Evolutionary conservation across 2,329 filamentous ascomycete genomes (phyloP), one percentile per base, ranked within the genome.

Genomic region (Colletotrichum sp.): DNA sequence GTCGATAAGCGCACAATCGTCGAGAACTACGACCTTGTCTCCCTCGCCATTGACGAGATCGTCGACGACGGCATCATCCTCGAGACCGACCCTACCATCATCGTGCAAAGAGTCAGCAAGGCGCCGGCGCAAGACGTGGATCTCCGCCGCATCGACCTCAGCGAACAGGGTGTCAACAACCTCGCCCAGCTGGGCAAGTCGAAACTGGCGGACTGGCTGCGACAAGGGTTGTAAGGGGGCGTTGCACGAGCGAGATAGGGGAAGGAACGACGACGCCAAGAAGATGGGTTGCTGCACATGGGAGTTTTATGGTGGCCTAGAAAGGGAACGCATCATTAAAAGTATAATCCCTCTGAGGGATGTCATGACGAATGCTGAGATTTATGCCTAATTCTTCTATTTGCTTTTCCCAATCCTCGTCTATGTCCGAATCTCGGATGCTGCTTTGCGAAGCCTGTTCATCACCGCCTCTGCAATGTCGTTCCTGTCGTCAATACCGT

Each of bases 1-100:
- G 96, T 98, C 67, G 97, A 99, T 89, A 98, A 98, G 91, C 94
- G 97, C 80, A 99, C 97, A 74, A 96, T 99, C 79, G 94, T 99
- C 82, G 97, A 99, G 87, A 99, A 99, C 91, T 99, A 77, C 66
- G 97, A 99, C 86, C 91, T 99, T 26, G 95, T 98, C 78, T 95
- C 96, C 16, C 92, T 99, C 70, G 95, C 96, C 60, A 95, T 99
- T 79, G 97, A 99, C 85, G 97, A 99, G 86, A 96, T 98, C 78
- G 92, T 98, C 70, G 96, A 98, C 86, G 96, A 98, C 83, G 97
- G 97, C 77, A 98, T 99, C 83, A 96, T 99, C 63, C 92, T 99
- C 77, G 97, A 99, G 88, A 99, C 96, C 1, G 97, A 99, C 84
- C 96, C 97, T 1, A 96, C 97, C 78, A 95, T 98, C 81, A 95